These are phyloP conservation scores for Kickxella alabastrina DNA, from an alignment of 192 early-diverging fungal genomes.

Conservation along the genomic window DNA sequence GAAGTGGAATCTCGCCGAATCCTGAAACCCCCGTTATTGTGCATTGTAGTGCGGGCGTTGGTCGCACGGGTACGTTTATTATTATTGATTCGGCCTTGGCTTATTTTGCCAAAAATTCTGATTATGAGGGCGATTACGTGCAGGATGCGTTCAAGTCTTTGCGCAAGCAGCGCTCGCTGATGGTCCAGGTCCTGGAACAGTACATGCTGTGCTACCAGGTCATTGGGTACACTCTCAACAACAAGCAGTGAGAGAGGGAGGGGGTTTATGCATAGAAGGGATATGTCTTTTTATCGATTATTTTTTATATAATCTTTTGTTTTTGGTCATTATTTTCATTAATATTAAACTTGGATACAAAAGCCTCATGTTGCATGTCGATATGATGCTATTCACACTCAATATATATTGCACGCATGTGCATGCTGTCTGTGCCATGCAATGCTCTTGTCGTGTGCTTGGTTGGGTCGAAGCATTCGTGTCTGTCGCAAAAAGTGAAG, in stretches of 20 bases:
- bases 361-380: too few species aligned
- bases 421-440: too few species aligned
- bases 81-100: constrained; percentile 33
- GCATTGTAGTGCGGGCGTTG: constrained; percentile 52
- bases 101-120: constrained; percentile 19
- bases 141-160: constrained; percentile 56
- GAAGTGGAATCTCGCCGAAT: constrained; percentile 1
- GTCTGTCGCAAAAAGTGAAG: too few species aligned
- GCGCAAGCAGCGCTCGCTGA: constrained; percentile 69
- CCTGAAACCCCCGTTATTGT: constrained; percentile 36
- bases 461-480: too few species aligned
- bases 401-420: too few species aligned
- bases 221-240: constrained; percentile 22
- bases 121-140: constrained; percentile 59
- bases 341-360: too few species aligned
- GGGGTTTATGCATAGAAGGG: too few species aligned
- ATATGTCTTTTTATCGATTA: too few species aligned
- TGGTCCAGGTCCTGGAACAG: constrained; percentile 80
- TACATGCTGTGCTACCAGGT: constrained; percentile 78
- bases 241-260: neutral
- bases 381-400: too few species aligned
- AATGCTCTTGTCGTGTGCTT: too few species aligned
- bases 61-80: constrained; percentile 47
- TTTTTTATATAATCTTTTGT: too few species aligned
- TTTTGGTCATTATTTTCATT: too few species aligned